These are phyloP conservation scores for Arthrobotrys megalospora DNA, from an alignment of 2,329 filamentous ascomycete species.

Conservation along the genomic window DNA sequence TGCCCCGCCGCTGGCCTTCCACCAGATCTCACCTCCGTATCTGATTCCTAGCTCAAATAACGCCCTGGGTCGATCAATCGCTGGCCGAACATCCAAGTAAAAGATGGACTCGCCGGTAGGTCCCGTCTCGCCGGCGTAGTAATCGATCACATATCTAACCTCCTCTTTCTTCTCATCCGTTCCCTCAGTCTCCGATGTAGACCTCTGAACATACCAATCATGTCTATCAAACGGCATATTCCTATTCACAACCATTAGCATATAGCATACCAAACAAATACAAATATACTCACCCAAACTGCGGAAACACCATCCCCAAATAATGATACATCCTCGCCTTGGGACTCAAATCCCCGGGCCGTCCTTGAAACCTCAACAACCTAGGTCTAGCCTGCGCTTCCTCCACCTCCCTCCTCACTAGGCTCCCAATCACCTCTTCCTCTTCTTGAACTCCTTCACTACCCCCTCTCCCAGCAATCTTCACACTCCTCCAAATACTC, in stretches of 20 bases:
- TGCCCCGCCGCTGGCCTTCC: constrained; percentile 83
- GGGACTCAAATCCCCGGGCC: constrained; percentile 89
- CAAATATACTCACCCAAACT: constrained; percentile 76
- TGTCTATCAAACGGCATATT: constrained; percentile 91
- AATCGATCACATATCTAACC: constrained; percentile 95
- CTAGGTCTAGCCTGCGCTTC: constrained; percentile 74
- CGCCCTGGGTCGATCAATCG: constrained; percentile 83
- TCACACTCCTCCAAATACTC: constrained; percentile 81
- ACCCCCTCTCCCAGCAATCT: constrained; percentile 78
- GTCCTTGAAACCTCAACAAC: constrained; percentile 87
- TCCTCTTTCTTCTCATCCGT: constrained; percentile 68
- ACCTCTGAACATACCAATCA: constrained; percentile 92
- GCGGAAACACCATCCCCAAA: constrained; percentile 84
- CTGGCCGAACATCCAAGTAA: constrained; percentile 93
- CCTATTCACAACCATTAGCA: constrained; percentile 22
- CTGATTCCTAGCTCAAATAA: constrained; percentile 86
- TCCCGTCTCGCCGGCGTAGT: constrained; percentile 87
- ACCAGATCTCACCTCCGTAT: constrained; percentile 96
- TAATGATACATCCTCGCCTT: constrained; percentile 89
- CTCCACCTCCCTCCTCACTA: constrained; percentile 59
- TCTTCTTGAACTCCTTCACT: constrained; percentile 73
- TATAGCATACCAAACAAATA: neutral
- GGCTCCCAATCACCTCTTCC: constrained; percentile 70
- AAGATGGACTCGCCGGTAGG: constrained; percentile 93
- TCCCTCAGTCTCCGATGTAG: constrained; percentile 77